Base-by-base conservation (phyloP, 2,329 filamentous ascomycete genomes). In the Penicillium glabrum region DNA sequence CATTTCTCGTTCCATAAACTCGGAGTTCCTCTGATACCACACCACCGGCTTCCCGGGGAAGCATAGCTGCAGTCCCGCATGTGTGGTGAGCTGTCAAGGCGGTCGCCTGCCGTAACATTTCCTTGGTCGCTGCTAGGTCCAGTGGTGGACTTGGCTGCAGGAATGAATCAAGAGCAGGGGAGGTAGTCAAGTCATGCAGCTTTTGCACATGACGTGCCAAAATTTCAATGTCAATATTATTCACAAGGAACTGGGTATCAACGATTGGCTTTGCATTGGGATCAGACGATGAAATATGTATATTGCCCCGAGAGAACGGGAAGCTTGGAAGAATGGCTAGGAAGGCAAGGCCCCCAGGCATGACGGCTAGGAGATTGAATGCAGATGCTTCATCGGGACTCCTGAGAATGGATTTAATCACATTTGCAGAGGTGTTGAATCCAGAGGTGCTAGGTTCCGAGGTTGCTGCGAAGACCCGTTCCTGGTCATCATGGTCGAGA, bases 1-100 rank as follows among this genome's bases (percentile, higher is more conserved):
- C 45, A 23, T 71, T 71, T 14, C 53, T 41, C 3, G 70, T 69
- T 3, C 73, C 74, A 50, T 74, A 70, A 2, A 72, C 71, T 48
- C 37, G 61, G 46, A 70, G 50, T 6, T 68, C 59, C 11, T 64
- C 53, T 57, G 70, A 65, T 0, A 77, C 69, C 5, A 75, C 73
- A 0, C 72, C 72, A 4, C 68, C 70, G 3, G 54, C 47, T 19
- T 69, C 65, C 6, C 51, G 59, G 10, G 68, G 63, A 16, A 67
- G 64, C 74, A 78, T 78, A 0, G 60, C 57, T 3, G 56, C 49
- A 4, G 62, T 67, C 1, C 63, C 64, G 2, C 60, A 61, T 8
- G 29, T 41, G 49, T 67, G 63, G 16, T 65, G 46, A 2, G 56
- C 45, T 7, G 54, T 46, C 14, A 37, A 24, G 1, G 58, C 61